phyloP scores from a whole-genome alignment of 176 grass and related monocot genomes.

The Raddia guianensis region DNA sequence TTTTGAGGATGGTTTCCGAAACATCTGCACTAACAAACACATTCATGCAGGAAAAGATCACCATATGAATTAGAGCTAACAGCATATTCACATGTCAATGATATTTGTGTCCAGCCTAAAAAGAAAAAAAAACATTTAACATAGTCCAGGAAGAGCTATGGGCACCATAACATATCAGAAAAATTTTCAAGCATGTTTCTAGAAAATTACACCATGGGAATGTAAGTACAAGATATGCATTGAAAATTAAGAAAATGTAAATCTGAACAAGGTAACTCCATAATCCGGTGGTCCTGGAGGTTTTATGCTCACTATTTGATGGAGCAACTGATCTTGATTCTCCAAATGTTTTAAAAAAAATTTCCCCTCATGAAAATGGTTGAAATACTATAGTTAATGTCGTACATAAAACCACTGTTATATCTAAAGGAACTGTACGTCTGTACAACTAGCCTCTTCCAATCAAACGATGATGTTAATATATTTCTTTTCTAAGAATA shows the following conservation, averaged over 20 bases:
- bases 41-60: neutral
- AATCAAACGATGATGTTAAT: neutral
- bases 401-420: neutral
- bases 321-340: conserved; percentile 25
- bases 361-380: neutral
- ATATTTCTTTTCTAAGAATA: conserved; percentile 22
- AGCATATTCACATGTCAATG: conserved; percentile 2
- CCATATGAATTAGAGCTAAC: neutral
- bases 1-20: neutral
- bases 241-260: conserved; percentile 15
- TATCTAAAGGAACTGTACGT: neutral
- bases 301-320: conserved; percentile 3
- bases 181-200: neutral
- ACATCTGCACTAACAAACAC: neutral
- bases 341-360: neutral
- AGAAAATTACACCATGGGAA: neutral
- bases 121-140: conserved; percentile 2
- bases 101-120: neutral
- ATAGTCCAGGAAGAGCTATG: neutral
- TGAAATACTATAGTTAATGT: neutral
- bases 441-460: neutral
- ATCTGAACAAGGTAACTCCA: neutral
- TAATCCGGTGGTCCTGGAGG: conserved; percentile 2
- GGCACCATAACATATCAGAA: neutral
- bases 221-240: neutral